A percentile compares a stretch with the other conserved stretches of the same genome.
Conservation (phyloP, 129 eudicot genomes). For the Chrysanthemum seticuspe region DNA sequence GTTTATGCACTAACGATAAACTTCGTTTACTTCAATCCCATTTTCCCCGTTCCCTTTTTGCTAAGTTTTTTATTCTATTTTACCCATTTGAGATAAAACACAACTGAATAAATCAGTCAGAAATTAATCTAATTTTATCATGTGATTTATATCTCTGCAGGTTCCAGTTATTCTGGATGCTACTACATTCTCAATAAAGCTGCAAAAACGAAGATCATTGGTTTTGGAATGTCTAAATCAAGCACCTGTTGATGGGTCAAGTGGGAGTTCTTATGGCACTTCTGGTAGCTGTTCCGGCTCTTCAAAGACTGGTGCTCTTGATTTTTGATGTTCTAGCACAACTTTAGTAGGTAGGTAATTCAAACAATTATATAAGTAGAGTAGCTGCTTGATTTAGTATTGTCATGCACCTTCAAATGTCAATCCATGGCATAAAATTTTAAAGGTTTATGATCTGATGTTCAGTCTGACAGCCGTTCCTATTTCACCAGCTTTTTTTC, state of each 20-base stretch:
- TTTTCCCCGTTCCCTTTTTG: neutral
- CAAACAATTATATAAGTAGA: neutral
- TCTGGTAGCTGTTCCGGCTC: constrained; percentile 79
- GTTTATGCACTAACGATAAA: neutral
- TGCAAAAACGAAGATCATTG: constrained; percentile 71
- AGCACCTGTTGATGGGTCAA: constrained; percentile 95
- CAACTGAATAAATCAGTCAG: neutral
- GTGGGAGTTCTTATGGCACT: constrained; percentile 83
- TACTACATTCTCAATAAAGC: constrained; percentile 85
- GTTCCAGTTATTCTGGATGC: constrained; percentile 89
- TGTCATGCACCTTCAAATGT: neutral
- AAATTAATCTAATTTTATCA: neutral
- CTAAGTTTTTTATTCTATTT: neutral
- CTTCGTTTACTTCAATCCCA: neutral
- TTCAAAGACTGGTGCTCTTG: constrained; percentile 68
- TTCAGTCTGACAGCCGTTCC: neutral
- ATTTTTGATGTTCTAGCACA: constrained; percentile 48
- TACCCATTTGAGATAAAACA: neutral
- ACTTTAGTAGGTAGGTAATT: neutral
- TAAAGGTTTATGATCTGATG: neutral
- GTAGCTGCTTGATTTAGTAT: constrained; percentile 2
- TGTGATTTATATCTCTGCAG: constrained; percentile 32
- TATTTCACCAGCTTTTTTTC: neutral
- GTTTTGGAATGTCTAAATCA: constrained; percentile 86
- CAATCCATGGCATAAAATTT: neutral